Conservation (phyloP, 768 basidiomycete species). For the Tricholoma hemisulphureum region DNA sequence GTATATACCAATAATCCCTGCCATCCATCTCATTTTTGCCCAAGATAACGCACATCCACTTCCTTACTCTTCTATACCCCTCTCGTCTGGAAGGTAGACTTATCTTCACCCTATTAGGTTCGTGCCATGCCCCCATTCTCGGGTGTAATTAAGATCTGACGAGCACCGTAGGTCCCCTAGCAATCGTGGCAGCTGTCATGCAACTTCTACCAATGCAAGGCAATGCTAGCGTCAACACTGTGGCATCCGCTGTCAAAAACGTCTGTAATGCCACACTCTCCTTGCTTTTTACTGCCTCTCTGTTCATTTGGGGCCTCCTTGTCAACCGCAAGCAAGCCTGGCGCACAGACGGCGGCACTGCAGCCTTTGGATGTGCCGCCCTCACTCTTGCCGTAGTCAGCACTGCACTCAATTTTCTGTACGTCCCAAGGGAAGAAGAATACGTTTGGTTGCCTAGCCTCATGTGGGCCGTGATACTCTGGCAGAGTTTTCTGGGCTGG, state of each 20-base stretch:
- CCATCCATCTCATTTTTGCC: not conserved
- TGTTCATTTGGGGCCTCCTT: conserved; percentile 90
- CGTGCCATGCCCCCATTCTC: conserved; percentile 18
- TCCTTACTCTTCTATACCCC: conserved; percentile 92
- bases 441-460: conserved; percentile 90
- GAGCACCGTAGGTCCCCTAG: conserved; percentile 64
- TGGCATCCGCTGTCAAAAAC: conserved; percentile 80
- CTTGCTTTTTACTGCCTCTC: conserved; percentile 84
- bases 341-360: conserved; percentile 96
- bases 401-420: conserved; percentile 84
- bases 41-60: conserved; percentile 96
- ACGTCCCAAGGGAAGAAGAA: conserved; percentile 79
- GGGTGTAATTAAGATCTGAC: conserved; percentile 1
- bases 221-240: conserved; percentile 37
- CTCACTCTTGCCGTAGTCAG: conserved; percentile 78
- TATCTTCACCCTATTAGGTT: conserved; percentile 81
- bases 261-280: conserved; percentile 97
- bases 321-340: conserved; percentile 91
- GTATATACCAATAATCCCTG: conserved; percentile 19
- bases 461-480: conserved; percentile 88
- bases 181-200: conserved; percentile 79
- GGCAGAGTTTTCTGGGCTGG: conserved; percentile 97
- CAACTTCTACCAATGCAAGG: conserved; percentile 73
- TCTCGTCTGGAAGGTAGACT: conserved; percentile 84
- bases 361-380: conserved; percentile 86